phyloP scores from a whole-genome alignment of 441 rosid species.

The Pelargonium fulgidum region DNA sequence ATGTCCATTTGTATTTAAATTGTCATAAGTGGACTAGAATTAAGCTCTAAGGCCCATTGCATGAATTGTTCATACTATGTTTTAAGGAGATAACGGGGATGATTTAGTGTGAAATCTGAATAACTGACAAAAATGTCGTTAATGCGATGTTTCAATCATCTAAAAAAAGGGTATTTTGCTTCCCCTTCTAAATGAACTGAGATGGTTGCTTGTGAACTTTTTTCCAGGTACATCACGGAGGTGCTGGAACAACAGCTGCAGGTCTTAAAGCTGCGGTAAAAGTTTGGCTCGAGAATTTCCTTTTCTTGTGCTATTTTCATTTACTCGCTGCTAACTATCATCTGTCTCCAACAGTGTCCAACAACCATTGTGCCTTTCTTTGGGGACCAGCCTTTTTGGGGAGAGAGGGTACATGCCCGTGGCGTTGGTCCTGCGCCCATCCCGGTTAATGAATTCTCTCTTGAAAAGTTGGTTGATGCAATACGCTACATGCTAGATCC shows the following conservation, averaged over 20 bases:
- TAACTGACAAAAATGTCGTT: neutral
- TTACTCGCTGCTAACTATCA: neutral
- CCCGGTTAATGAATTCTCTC: slow-evolving; percentile 33
- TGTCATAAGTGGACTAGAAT: too few species aligned
- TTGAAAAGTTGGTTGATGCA: slow-evolving; percentile 36
- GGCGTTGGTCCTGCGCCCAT: slow-evolving; percentile 41
- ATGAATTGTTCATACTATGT: neutral
- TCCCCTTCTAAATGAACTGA: slow-evolving; percentile 1
- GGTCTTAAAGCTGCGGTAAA: slow-evolving; percentile 44
- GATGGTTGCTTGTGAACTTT: neutral
- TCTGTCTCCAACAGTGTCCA: slow-evolving; percentile 32
- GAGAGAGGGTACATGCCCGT: slow-evolving; percentile 37
- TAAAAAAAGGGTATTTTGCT: neutral
- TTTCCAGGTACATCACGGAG: slow-evolving; percentile 36
- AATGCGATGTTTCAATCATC: neutral
- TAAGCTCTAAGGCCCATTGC: neutral
- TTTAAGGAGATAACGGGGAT: neutral
- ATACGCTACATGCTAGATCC: slow-evolving; percentile 37
- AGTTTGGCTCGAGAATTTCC: neutral
- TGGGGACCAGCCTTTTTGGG: slow-evolving; percentile 48
- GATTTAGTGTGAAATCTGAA: neutral
- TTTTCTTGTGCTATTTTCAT: slow-evolving; percentile 2
- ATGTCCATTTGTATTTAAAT: too few species aligned
- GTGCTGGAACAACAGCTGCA: slow-evolving; percentile 40
- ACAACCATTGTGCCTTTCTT: slow-evolving; percentile 43